Base-by-base conservation (phyloP, 768 basidiomycete species). In the Chalciporus pseudorubinellus region DNA sequence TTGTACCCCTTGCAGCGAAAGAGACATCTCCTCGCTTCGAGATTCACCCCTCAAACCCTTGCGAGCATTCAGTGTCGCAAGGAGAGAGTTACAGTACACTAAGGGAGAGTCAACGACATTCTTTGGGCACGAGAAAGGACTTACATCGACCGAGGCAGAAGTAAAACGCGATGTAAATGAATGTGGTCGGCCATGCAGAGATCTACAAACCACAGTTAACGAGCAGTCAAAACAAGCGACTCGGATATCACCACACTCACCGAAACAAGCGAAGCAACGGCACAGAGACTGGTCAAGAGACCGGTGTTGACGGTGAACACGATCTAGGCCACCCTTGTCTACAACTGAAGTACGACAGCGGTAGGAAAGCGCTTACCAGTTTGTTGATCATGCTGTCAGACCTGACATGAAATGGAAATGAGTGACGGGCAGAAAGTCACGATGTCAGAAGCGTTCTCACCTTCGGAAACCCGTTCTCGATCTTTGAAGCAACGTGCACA, bases 81-180 rank as follows among this genome's bases (percentile, higher is more conserved):
- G 73, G n/a, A 84, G 75, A 5, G 80, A 75, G 60, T 83, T 84
- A 36, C 78, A 77, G 60, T 83, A 84, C 5, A 84, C 81, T 83
- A 42, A 11, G 8, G 12, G 36, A 11, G 3, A 19, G 22, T 18
- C 8, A 19, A 57, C 9, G 51, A 48, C 18, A 20, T n/a, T 20
- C 2, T 19, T 28, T 24, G 14, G 22, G n/a, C 14, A 20, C 5
- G 11, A 26, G 11, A 34, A 10, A 9, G 13, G 8, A 75, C 82
- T 59, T 61, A 84, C 83, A 62, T 47, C 82, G 73, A 19, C 82
- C 81, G 34, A 82, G 75, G 60, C 74, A 78, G 55, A 82, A 83
- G 62, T 78, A 85, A 65, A 84, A 85, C 2, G 73, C 65, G 41
- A 83, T 78, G 52, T 84, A 85, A 47, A 82, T 62, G 68, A 81